Conservation (phyloP, 2,329 filamentous ascomycete species). For the Colletotrichum aenigma region DNA sequence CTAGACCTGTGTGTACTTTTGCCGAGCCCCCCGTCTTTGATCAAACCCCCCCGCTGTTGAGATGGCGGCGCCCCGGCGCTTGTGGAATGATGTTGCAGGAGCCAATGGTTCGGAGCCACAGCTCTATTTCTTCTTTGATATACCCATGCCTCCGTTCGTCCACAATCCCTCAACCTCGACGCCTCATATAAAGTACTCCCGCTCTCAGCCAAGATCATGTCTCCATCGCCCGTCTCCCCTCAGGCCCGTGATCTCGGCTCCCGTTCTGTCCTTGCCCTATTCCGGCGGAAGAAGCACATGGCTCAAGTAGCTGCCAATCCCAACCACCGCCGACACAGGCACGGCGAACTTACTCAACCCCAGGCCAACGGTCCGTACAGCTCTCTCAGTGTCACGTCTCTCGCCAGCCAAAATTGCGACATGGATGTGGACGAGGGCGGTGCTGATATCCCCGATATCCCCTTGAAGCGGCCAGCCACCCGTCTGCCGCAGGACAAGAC, state of each 20-base stretch:
- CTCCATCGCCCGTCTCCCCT: not conserved
- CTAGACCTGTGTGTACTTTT: not conserved
- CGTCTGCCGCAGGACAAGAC: not conserved
- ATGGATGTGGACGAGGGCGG: conserved; percentile 14
- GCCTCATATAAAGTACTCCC: not conserved
- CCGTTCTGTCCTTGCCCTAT: not conserved
- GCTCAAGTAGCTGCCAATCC: conserved; percentile 1
- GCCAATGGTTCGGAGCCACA: not conserved
- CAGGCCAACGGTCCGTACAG: not conserved
- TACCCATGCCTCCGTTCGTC: not conserved
- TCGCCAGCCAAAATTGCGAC: not conserved
- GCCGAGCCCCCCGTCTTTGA: not conserved
- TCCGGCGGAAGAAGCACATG: conserved; percentile 10
- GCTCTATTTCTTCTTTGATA: conserved; percentile 1
- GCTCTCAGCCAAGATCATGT: not conserved
- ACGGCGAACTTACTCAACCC: not conserved
- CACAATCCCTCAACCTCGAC: not conserved
- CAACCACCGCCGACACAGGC: conserved; percentile 1
- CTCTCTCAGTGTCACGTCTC: not conserved
- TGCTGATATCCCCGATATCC: conserved; percentile 26
- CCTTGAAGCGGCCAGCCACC: conserved; percentile 15
- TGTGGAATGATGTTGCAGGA: conserved; percentile 3
- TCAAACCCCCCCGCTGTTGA: not conserved
- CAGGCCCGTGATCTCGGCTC: not conserved
- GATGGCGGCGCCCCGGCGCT: not conserved